Percentiles rank a stretch among this genome's conserved stretches.
These are phyloP conservation scores for Bonnemaisonia californica DNA, from an alignment of 31 red algal genomes.

Conservation along the genomic window DNA sequence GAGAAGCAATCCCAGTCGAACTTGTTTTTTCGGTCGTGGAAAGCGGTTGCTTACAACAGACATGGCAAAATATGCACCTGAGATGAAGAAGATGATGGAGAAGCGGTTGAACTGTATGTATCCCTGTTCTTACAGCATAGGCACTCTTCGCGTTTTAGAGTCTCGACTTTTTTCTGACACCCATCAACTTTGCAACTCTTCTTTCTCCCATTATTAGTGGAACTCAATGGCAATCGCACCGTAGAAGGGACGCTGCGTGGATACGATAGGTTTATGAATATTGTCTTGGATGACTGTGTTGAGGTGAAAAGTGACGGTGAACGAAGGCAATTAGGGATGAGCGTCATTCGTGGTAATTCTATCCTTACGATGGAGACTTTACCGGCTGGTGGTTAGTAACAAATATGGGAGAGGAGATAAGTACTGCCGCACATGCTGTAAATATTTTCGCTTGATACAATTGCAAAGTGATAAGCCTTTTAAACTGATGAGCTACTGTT, in stretches of 20 bases:
- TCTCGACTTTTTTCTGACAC: not conserved
- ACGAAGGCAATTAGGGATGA: conserved; percentile 51
- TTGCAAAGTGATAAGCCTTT: too few species aligned
- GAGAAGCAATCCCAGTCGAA: too few species aligned
- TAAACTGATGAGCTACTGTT: too few species aligned
- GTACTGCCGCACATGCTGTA: too few species aligned
- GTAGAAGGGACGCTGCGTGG: conserved; percentile 83
- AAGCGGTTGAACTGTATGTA: conserved; percentile 69
- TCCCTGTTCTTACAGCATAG: not conserved
- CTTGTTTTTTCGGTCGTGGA: too few species aligned
- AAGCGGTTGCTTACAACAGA: too few species aligned
- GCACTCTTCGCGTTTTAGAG: not conserved
- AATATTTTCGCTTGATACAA: too few species aligned
- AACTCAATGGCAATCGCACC: conserved; percentile 77
- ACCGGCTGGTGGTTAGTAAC: too few species aligned
- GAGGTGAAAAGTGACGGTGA: conserved; percentile 54
- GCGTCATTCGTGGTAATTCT: conserved; percentile 68
- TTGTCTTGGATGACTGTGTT: conserved; percentile 80
- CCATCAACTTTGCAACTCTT: not conserved
- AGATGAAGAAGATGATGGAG: conserved; percentile 82
- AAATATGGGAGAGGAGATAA: too few species aligned
- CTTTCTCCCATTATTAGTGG: conserved; percentile 32
- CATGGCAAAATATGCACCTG: conserved; percentile 72
- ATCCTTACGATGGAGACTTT: conserved; percentile 76
- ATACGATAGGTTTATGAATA: conserved; percentile 95